phyloP scores from a whole-genome alignment of 2,329 filamentous ascomycete species.

The Stemphylium vesicarium region DNA sequence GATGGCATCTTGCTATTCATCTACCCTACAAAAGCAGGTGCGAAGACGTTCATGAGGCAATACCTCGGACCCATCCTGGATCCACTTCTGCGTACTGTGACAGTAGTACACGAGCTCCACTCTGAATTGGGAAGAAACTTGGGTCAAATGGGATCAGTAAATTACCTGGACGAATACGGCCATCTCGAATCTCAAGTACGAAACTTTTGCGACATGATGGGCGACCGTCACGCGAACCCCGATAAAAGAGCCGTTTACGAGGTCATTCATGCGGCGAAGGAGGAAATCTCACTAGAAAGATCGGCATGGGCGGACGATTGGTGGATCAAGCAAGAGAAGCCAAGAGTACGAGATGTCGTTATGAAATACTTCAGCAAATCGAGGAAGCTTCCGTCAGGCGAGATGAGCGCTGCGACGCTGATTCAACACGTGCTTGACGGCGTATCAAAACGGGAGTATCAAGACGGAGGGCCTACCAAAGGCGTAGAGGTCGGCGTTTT shows the following conservation, averaged over 20 bases:
- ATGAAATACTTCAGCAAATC: constrained; percentile 54
- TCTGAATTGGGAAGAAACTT: constrained; percentile 62
- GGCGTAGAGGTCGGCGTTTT: constrained; percentile 58
- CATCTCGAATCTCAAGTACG: constrained; percentile 50
- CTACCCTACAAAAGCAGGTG: constrained; percentile 66
- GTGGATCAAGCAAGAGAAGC: constrained; percentile 70
- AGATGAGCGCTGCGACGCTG: constrained; percentile 61
- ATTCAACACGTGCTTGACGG: constrained; percentile 65
- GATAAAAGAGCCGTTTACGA: constrained; percentile 48
- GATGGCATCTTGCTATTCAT: constrained; percentile 66
- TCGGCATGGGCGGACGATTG: constrained; percentile 65
- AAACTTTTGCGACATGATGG: constrained; percentile 38
- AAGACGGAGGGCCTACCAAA: constrained; percentile 50
- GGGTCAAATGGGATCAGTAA: constrained; percentile 61
- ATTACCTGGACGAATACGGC: constrained; percentile 62
- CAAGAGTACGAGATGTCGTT: constrained; percentile 61
- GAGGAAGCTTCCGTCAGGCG: constrained; percentile 50
- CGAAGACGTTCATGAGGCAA: constrained; percentile 62
- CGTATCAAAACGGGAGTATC: constrained; percentile 59
- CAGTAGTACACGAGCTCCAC: constrained; percentile 64
- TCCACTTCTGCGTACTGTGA: constrained; percentile 64
- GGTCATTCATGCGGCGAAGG: constrained; percentile 59
- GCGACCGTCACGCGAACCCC: constrained; percentile 35
- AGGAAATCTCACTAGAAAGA: constrained; percentile 59
- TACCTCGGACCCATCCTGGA: constrained; percentile 68